phyloP scores from a whole-genome alignment of 2,329 filamentous ascomycete genomes.

The Ophiostoma fasciatum region DNA sequence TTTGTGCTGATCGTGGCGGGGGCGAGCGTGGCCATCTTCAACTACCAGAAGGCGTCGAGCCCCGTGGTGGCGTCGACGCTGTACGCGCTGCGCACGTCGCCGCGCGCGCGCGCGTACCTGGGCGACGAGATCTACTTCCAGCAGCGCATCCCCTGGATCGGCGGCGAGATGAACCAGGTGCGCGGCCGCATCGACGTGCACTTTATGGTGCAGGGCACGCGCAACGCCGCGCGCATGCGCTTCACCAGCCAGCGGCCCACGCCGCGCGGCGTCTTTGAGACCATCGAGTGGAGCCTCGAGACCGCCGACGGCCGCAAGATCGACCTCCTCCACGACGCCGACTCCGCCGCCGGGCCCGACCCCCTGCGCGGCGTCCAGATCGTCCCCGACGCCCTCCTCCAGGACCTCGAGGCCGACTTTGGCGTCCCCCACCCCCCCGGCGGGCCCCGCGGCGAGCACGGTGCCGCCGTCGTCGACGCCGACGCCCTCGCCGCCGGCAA shows the following conservation, averaged over 20 bases:
- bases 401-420: slow-evolving; percentile 18
- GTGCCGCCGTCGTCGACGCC: not conserved
- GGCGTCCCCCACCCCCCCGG: slow-evolving; percentile 3
- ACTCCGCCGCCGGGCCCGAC: slow-evolving; percentile 19
- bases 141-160: slow-evolving; percentile 67
- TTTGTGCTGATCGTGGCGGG: slow-evolving; percentile 59
- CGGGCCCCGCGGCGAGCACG: not conserved
- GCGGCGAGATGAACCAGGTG: slow-evolving; percentile 81
- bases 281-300: slow-evolving; percentile 77
- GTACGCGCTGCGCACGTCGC: slow-evolving; percentile 77
- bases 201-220: slow-evolving; percentile 75
- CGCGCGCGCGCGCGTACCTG: slow-evolving; percentile 57
- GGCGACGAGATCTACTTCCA: slow-evolving; percentile 81
- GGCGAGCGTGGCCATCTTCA: slow-evolving; percentile 82
- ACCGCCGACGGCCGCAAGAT: slow-evolving; percentile 45
- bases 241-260: slow-evolving; percentile 61
- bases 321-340: slow-evolving; percentile 55
- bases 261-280: slow-evolving; percentile 57
- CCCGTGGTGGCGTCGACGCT: slow-evolving; percentile 76
- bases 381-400: slow-evolving; percentile 14
- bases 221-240: slow-evolving; percentile 54
- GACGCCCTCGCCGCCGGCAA: not conserved
- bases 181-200: slow-evolving; percentile 78
- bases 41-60: slow-evolving; percentile 92
- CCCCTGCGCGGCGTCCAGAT: slow-evolving; percentile 12